Evolutionary conservation across 257 asterid species (phyloP).

Genomic region (Oldenlandia corymbosa): DNA sequence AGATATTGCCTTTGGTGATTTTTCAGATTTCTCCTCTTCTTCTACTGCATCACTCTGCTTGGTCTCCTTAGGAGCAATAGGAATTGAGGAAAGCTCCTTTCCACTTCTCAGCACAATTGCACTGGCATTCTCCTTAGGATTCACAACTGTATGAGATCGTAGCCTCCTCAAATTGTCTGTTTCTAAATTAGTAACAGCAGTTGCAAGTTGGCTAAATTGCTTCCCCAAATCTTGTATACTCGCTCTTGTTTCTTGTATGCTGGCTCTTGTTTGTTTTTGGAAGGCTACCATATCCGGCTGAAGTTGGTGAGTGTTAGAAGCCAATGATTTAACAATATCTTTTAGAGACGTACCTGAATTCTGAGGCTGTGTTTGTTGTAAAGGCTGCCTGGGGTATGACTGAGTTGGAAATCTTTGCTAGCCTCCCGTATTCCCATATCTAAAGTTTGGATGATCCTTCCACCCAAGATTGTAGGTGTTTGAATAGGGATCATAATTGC

Average conservation of each 20-base stretch:
- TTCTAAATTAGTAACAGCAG: background rate
- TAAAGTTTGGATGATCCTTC: background rate
- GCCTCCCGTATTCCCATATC: background rate
- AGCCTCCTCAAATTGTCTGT: background rate
- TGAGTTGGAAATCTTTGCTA: background rate
- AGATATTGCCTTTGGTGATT: background rate
- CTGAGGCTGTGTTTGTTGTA: background rate
- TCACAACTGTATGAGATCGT: background rate
- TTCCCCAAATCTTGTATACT: background rate
- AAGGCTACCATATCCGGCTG: no score
- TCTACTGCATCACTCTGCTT: background rate
- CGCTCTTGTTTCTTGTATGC: background rate
- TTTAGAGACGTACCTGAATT: background rate
- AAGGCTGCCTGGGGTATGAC: background rate
- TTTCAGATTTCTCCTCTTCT: background rate
- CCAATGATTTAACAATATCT: slow-evolving; percentile 1
- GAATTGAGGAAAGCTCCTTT: background rate
- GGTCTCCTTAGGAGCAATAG: background rate
- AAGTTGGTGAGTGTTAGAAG: background rate
- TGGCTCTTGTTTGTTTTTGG: no score
- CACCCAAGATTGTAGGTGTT: background rate
- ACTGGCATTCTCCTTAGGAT: background rate
- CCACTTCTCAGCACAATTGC: background rate
- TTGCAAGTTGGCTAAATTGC: background rate
- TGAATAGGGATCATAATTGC: no score